These are phyloP conservation scores for Cryphonectria japonica DNA, from an alignment of 2,329 filamentous ascomycete genomes.

Conservation along the genomic window DNA sequence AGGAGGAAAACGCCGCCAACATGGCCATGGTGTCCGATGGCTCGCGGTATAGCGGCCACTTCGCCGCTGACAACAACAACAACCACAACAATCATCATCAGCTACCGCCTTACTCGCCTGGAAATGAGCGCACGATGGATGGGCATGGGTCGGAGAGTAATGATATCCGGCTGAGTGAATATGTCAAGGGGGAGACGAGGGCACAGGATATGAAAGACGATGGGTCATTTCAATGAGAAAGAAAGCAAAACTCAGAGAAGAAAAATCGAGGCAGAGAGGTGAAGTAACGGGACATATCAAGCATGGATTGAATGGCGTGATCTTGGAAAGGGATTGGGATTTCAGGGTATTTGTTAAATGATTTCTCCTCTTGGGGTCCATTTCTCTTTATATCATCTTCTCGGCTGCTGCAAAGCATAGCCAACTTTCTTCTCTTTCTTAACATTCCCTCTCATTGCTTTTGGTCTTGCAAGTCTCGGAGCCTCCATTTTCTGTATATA, in stretches of 20 bases:
- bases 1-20: slow-evolving; percentile 36
- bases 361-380: neutral
- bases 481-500: neutral
- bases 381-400: neutral
- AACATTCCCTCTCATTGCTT: neutral
- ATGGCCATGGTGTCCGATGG: slow-evolving; percentile 40
- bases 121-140: slow-evolving; percentile 40
- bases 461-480: neutral
- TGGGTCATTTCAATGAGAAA: slow-evolving; percentile 26
- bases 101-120: slow-evolving; percentile 27
- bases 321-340: neutral
- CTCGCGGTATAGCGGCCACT: slow-evolving; percentile 31
- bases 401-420: neutral
- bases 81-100: neutral
- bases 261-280: neutral
- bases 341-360: neutral
- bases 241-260: neutral
- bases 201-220: slow-evolving; percentile 42
- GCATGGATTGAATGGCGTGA: neutral
- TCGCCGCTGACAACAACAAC: slow-evolving; percentile 21
- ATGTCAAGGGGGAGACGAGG: slow-evolving; percentile 43
- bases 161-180: slow-evolving; percentile 43
- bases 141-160: slow-evolving; percentile 42
- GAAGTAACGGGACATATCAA: neutral
- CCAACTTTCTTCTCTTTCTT: neutral